Base-by-base conservation (phyloP, 2,329 filamentous ascomycete species). In the Pseudopyrenochaeta lycopersici region DNA sequence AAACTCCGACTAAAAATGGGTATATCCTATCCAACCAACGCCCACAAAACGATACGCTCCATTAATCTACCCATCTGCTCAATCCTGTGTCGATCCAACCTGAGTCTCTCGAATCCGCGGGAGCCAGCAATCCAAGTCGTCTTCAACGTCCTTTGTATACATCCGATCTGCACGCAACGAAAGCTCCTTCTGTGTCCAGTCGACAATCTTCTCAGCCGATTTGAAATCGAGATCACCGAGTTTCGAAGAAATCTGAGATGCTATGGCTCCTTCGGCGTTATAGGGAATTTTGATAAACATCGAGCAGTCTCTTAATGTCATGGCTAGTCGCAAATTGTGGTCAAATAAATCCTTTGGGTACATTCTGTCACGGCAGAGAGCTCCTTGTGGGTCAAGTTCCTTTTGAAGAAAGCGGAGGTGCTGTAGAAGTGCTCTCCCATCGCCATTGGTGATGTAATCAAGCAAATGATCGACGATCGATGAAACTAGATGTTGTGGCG, bases 151-250 rank as follows among this genome's bases (percentile, higher is more conserved):
- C 7, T 54, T 55, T 4, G 52, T 58, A 32, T 81, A 81, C 76
- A 77, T 79, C 1, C 72, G 77, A 7, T 67, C 74, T n/a, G 70
- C 56, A 9, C 75, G 58, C 49, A 82, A 57, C 10, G 52, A 52
- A n/a, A 52, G 51, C 52, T 82, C 79, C n/a, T 77, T 76, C 4
- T 67, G 56, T 44, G 54, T 61, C 80, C 80, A 81, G 31, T 76
- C 72, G 9, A 54, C 46, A 4, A 79, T 52, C 61, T 80, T 80
- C 36, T 74, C 76, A 0, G 66, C 52, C 5, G 72, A 74, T 61
- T 82, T 82, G 59, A 79, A 71, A 50, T 82, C 80, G 5, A 82
- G 70, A 59, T 82, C 80, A 0, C 73, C 79, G 3, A 82, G 63
- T 38, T 78, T 73, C 9, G 75, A 76, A 31, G 78, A 77, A 12